phyloP scores from a whole-genome alignment of 2,329 filamentous ascomycete genomes.

The Colletotrichum zoysiae region DNA sequence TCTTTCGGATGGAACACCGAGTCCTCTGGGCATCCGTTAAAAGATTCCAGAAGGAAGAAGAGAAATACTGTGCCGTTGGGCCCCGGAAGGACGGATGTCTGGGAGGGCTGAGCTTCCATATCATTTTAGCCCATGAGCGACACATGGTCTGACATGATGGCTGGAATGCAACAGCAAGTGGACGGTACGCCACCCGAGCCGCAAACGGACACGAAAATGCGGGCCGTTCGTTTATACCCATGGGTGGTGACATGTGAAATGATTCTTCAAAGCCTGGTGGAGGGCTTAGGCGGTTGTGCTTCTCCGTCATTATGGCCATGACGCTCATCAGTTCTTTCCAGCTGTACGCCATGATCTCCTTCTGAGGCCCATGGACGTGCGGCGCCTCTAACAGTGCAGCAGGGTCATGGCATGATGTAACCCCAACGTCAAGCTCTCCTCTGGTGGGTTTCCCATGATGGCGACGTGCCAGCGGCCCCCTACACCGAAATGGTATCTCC shows the following conservation, averaged over 20 bases:
- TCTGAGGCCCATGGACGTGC: background rate
- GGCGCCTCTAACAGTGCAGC: background rate
- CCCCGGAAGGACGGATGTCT: slow-evolving; percentile 16
- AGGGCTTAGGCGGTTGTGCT: background rate
- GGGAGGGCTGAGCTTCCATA: background rate
- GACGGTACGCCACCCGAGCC: slow-evolving; percentile 21
- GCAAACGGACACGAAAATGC: slow-evolving; percentile 25
- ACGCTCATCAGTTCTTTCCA: background rate
- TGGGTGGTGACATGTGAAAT: slow-evolving; percentile 7
- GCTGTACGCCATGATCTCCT: background rate
- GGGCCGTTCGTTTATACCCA: slow-evolving; percentile 5
- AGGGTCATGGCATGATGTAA: background rate
- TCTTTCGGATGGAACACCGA: no score
- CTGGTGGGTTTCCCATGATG: background rate
- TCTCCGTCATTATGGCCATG: background rate
- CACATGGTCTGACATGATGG: slow-evolving; percentile 11
- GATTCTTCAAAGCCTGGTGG: background rate
- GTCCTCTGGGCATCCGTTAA: no score
- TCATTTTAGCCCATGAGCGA: background rate
- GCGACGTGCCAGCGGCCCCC: background rate
- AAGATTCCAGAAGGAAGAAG: background rate
- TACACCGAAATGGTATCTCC: background rate
- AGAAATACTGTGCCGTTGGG: slow-evolving; percentile 12
- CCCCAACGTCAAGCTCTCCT: background rate
- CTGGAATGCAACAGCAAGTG: background rate